These are phyloP conservation scores for Vigna reflexopilosa DNA, from an alignment of 306 rosid genomes.

Conservation along the genomic window DNA sequence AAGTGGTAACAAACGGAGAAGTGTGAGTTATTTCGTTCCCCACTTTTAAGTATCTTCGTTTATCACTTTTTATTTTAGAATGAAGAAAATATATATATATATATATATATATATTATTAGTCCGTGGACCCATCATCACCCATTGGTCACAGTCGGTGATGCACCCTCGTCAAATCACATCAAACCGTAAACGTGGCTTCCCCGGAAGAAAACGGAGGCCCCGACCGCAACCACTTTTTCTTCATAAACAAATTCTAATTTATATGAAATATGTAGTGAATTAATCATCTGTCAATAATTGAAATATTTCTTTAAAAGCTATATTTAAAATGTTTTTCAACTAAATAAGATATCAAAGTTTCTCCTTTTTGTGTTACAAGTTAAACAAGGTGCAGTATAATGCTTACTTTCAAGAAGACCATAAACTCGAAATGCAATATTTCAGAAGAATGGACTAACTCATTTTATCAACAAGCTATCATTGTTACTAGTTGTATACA, in stretches of 20 bases:
- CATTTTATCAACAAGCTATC: neutral
- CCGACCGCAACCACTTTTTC: constrained; percentile 42
- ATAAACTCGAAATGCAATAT: neutral
- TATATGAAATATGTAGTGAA: neutral
- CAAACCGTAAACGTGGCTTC: constrained; percentile 62
- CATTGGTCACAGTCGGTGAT: constrained; percentile 62
- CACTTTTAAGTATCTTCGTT: too few species aligned
- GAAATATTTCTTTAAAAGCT: neutral
- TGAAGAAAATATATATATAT: too few species aligned
- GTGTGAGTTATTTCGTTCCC: too few species aligned
- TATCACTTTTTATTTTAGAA: too few species aligned
- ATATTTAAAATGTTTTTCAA: neutral
- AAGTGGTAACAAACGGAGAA: too few species aligned
- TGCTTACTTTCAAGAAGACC: neutral
- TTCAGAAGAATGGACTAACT: neutral
- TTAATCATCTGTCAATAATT: neutral
- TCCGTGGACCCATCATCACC: constrained; percentile 44
- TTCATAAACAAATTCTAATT: neutral
- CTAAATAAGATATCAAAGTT: neutral
- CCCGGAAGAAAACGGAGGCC: constrained; percentile 28
- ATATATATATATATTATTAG: too few species aligned
- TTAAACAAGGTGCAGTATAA: neutral
- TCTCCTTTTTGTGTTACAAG: too few species aligned
- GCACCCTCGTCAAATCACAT: constrained; percentile 38
- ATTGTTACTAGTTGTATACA: neutral